phyloP scores from a whole-genome alignment of 768 basidiomycete species.

The Galerina sulciceps region DNA sequence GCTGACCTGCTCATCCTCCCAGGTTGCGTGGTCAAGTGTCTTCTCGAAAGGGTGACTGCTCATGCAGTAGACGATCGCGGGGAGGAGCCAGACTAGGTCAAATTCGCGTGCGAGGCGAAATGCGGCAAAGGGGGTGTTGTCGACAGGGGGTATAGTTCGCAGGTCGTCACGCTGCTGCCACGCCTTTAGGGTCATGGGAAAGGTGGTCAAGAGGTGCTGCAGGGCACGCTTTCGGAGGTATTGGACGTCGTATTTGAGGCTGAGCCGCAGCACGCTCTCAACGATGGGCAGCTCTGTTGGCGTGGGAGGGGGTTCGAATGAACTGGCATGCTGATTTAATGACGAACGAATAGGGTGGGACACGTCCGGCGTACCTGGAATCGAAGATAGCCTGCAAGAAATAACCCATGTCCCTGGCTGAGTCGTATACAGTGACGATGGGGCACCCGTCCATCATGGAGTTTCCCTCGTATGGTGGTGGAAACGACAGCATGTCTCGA shows the following conservation, averaged over 20 bases:
- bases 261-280: constrained; percentile 39
- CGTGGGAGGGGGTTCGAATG: constrained; percentile 38
- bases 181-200: constrained; percentile 35
- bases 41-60: constrained; percentile 39
- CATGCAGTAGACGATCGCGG: constrained; percentile 40
- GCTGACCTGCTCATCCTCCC: constrained; percentile 24
- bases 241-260: constrained; percentile 42
- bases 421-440: constrained; percentile 38
- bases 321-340: constrained; percentile 20
- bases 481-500: constrained; percentile 41
- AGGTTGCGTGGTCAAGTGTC: constrained; percentile 37
- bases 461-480: constrained; percentile 34
- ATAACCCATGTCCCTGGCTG: constrained; percentile 33
- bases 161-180: constrained; percentile 37
- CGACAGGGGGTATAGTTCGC: constrained; percentile 41
- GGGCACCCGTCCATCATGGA: constrained; percentile 31
- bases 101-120: constrained; percentile 37
- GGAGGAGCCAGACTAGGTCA: constrained; percentile 37
- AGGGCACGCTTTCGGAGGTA: constrained; percentile 38
- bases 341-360: not conserved
- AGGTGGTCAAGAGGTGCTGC: constrained; percentile 37
- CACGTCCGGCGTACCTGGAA: constrained; percentile 29
- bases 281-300: constrained; percentile 33
- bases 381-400: constrained; percentile 41
- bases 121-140: constrained; percentile 43